A percentile compares a stretch with the other conserved stretches of the same genome.
Conservation (phyloP, 345 rosid genomes). For the Dipteronia sinensis region DNA sequence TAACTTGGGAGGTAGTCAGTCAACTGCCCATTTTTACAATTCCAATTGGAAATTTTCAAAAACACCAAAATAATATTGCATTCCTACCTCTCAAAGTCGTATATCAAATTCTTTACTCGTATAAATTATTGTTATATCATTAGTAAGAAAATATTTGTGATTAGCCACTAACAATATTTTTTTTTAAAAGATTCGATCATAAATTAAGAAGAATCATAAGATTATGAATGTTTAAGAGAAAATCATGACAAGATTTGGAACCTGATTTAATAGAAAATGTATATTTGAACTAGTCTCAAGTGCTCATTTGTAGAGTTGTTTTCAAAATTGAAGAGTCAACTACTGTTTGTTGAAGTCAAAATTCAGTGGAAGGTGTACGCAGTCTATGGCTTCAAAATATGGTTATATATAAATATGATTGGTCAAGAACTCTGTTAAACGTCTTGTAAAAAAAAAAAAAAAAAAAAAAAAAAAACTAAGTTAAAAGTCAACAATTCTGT, state of each 20-base stretch:
- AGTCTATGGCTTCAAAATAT: neutral
- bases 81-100: neutral
- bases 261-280: too few species aligned
- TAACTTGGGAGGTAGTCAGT: neutral
- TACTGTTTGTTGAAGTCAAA: too few species aligned
- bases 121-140: neutral
- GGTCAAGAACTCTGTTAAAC: neutral
- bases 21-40: neutral
- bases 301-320: too few species aligned
- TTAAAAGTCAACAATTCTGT: neutral
- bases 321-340: too few species aligned
- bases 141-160: neutral
- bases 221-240: too few species aligned
- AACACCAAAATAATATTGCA: neutral
- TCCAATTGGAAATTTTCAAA: constrained; percentile 5
- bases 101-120: neutral
- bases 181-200: too few species aligned
- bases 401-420: neutral
- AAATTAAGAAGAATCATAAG: too few species aligned
- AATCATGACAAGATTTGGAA: too few species aligned
- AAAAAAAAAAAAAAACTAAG: too few species aligned
- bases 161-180: neutral
- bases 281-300: neutral
- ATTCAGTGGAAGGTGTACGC: too few species aligned
- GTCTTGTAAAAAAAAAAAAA: too few species aligned